phyloP scores from a whole-genome alignment of 2,329 filamentous ascomycete species.

The Xylaria hypoxylon region DNA sequence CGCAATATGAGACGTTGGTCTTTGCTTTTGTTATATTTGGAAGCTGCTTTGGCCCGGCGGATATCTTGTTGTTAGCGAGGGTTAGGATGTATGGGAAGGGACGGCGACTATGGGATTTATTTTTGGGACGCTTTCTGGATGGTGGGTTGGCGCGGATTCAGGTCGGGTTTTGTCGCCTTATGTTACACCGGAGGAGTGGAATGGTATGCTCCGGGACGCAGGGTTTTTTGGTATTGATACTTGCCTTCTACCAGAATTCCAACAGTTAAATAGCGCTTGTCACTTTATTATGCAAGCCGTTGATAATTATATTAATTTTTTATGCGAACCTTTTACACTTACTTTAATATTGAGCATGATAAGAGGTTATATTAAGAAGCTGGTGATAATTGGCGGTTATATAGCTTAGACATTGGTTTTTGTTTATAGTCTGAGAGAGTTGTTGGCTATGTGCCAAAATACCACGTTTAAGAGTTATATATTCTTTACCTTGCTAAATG shows the following conservation, averaged over 20 bases:
- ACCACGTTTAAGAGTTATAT: too few relatives aligned
- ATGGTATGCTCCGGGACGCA: slow-evolving; percentile 19
- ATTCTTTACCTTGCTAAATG: background rate
- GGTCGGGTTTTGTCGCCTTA: slow-evolving; percentile 43
- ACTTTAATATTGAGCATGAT: too few relatives aligned
- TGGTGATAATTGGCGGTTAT: slow-evolving; percentile 16
- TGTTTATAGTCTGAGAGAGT: too few relatives aligned
- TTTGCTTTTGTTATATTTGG: slow-evolving; percentile 10
- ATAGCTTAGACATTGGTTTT: too few relatives aligned
- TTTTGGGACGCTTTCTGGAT: slow-evolving; percentile 51
- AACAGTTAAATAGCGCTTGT: too few relatives aligned
- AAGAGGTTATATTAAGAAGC: too few relatives aligned
- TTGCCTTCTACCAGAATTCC: background rate
- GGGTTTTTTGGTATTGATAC: slow-evolving; percentile 36
- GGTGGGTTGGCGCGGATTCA: background rate
- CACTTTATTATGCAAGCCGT: too few relatives aligned
- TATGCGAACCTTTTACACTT: too few relatives aligned
- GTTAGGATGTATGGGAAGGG: background rate
- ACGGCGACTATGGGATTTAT: slow-evolving; percentile 39
- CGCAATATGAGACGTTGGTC: background rate
- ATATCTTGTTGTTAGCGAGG: slow-evolving; percentile 46
- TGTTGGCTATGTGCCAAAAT: too few relatives aligned
- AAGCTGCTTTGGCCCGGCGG: slow-evolving; percentile 52
- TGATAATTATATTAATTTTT: too few relatives aligned
- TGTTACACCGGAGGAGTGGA: slow-evolving; percentile 32